Percentiles rank a stretch among this genome's conserved stretches.
Conservation (phyloP, 345 rosid genomes). For the Adansonia digitata region DNA sequence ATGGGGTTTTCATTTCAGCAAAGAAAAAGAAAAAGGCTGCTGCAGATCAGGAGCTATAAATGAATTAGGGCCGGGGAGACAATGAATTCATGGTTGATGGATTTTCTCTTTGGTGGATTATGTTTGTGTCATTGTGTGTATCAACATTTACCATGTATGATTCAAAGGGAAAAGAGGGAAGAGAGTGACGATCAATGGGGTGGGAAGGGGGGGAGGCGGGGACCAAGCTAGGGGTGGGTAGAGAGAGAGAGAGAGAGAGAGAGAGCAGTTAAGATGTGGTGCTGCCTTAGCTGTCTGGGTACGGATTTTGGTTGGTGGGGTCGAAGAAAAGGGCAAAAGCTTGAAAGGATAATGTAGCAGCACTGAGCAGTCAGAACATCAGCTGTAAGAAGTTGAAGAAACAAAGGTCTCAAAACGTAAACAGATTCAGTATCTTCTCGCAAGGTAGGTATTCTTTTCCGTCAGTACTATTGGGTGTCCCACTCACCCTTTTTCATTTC, state of each 20-base stretch:
- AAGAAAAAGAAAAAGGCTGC: not conserved
- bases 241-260: no score
- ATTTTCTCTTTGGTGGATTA: not conserved
- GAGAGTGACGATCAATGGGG: no score
- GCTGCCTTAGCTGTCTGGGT: slow-evolving; percentile 13
- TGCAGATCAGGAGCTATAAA: no score
- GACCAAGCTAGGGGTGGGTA: no score
- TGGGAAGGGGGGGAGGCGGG: no score
- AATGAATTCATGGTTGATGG: not conserved
- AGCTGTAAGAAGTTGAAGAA: slow-evolving; percentile 6
- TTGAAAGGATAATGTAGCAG: slow-evolving; percentile 10
- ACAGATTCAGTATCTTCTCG: slow-evolving; percentile 5
- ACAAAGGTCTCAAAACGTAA: not conserved
- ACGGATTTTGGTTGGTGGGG: slow-evolving; percentile 14
- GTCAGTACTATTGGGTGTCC: not conserved
- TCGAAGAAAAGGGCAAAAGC: slow-evolving; percentile 4
- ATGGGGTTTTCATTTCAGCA: not conserved
- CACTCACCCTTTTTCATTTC: no score
- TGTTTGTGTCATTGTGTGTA: not conserved
- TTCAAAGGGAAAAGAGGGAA: not conserved
- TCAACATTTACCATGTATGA: not conserved
- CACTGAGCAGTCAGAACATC: not conserved
- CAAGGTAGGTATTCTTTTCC: not conserved
- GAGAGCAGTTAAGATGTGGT: no score
- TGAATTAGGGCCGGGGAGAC: not conserved